A percentile compares a stretch with the other conserved stretches of the same genome.
These are phyloP conservation scores for Hypomyces perniciosus DNA, from an alignment of 2,329 filamentous ascomycete species.

Conservation along the genomic window DNA sequence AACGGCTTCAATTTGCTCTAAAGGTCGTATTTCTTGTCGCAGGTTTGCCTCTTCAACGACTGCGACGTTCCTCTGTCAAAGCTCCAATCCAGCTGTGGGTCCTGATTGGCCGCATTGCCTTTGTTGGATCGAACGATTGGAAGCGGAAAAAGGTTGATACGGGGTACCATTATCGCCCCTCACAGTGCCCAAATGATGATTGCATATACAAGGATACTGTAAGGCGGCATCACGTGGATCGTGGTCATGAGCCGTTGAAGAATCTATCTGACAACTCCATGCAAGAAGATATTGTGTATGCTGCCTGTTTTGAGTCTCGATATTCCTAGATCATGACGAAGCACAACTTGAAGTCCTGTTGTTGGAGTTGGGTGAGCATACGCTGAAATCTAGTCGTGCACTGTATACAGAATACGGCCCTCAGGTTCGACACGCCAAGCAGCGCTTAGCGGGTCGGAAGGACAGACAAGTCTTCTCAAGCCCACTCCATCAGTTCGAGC, in stretches of 20 bases:
- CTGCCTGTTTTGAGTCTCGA: not conserved
- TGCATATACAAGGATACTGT: slow-evolving; percentile 20
- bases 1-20: not conserved
- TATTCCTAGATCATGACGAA: slow-evolving; percentile 7
- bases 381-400: slow-evolving; percentile 7
- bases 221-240: slow-evolving; percentile 29
- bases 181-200: slow-evolving; percentile 20
- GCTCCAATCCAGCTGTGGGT: not conserved
- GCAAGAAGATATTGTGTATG: slow-evolving; percentile 1
- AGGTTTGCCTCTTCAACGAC: slow-evolving; percentile 2
- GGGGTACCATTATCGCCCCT: slow-evolving; percentile 13
- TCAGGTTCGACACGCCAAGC: slow-evolving; percentile 27
- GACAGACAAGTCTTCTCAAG: slow-evolving; percentile 18
- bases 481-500: slow-evolving; percentile 24
- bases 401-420: slow-evolving; percentile 17
- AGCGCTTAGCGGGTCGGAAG: slow-evolving; percentile 27
- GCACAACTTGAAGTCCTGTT: slow-evolving; percentile 3
- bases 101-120: slow-evolving; percentile 21
- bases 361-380: slow-evolving; percentile 1
- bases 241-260: slow-evolving; percentile 25
- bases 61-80: not conserved
- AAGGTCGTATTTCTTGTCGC: slow-evolving; percentile 1
- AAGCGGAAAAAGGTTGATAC: slow-evolving; percentile 25
- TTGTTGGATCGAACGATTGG: not conserved
- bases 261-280: slow-evolving; percentile 19